Percentiles rank a stretch among this genome's conserved stretches.
Conservation (phyloP, 305 asterid species). For the Solanum hybrid region DNA sequence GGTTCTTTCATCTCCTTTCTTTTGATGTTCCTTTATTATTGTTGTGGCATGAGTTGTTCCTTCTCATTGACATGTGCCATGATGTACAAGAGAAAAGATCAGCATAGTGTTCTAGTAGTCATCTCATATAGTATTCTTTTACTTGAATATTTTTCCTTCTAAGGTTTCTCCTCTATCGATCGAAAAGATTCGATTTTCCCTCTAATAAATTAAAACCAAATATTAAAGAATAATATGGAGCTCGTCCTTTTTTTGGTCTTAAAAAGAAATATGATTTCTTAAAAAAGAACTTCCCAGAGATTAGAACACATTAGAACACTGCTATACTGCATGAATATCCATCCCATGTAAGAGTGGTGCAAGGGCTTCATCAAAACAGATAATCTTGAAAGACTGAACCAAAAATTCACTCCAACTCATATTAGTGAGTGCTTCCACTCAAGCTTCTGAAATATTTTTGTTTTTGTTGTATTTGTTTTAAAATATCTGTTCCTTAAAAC, state of each 20-base stretch:
- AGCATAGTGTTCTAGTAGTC: not conserved
- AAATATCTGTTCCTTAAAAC: not conserved
- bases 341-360: not conserved
- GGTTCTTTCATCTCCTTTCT: slow-evolving; percentile 43
- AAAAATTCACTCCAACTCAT: not conserved
- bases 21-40: not conserved
- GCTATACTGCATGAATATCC: not conserved
- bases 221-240: not conserved
- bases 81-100: not conserved
- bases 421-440: not conserved
- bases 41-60: not conserved
- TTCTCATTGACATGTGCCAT: not conserved
- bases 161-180: not conserved
- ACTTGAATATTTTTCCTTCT: not conserved
- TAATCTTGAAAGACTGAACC: not conserved
- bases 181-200: not conserved
- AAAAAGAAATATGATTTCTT: not conserved
- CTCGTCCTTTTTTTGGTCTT: not conserved
- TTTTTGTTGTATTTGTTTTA: not conserved
- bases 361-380: not conserved
- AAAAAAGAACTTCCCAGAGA: not conserved
- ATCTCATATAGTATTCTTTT: not conserved
- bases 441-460: not conserved
- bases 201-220: not conserved
- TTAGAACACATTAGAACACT: not conserved